phyloP scores from a whole-genome alignment of 2,329 filamentous ascomycete species.

The Ascochyta pisi region DNA sequence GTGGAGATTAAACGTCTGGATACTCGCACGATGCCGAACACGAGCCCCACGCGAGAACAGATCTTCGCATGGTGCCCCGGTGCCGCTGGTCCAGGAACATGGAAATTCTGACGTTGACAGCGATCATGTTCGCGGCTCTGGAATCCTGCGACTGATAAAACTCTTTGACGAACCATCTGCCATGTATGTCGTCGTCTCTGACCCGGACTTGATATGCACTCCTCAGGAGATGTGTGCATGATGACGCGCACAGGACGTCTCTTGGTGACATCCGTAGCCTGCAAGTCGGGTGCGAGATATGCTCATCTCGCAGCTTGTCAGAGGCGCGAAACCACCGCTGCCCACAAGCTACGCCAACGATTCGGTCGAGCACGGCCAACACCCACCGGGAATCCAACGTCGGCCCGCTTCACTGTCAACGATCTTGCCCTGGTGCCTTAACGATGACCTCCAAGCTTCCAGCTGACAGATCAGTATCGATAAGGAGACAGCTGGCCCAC shows the following conservation, averaged over 20 bases:
- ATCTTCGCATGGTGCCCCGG: slow-evolving; percentile 19
- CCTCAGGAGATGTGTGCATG: background rate
- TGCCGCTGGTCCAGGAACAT: slow-evolving; percentile 8
- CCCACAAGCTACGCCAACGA: background rate
- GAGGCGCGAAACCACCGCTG: slow-evolving; percentile 4
- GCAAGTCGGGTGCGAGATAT: slow-evolving; percentile 6
- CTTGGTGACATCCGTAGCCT: background rate
- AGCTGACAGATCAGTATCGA: slow-evolving; percentile 16
- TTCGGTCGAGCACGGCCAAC: slow-evolving; percentile 15
- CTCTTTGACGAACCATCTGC: background rate
- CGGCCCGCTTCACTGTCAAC: slow-evolving; percentile 14
- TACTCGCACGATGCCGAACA: slow-evolving; percentile 2
- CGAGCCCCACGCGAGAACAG: slow-evolving; percentile 3
- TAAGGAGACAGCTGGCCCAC: slow-evolving; percentile 13
- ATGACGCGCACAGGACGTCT: background rate
- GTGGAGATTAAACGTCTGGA: slow-evolving; percentile 16
- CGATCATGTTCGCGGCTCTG: slow-evolving; percentile 4
- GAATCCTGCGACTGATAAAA: slow-evolving; percentile 1
- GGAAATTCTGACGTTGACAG: slow-evolving; percentile 6
- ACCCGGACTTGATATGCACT: background rate
- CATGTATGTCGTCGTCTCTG: background rate
- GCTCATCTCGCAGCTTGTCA: slow-evolving; percentile 3
- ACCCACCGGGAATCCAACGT: slow-evolving; percentile 10
- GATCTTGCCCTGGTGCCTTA: slow-evolving; percentile 7
- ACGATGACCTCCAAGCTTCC: background rate